Evolutionary conservation across 768 basidiomycete genomes (phyloP).

Genomic region (Glaciozyma martinii): DNA sequence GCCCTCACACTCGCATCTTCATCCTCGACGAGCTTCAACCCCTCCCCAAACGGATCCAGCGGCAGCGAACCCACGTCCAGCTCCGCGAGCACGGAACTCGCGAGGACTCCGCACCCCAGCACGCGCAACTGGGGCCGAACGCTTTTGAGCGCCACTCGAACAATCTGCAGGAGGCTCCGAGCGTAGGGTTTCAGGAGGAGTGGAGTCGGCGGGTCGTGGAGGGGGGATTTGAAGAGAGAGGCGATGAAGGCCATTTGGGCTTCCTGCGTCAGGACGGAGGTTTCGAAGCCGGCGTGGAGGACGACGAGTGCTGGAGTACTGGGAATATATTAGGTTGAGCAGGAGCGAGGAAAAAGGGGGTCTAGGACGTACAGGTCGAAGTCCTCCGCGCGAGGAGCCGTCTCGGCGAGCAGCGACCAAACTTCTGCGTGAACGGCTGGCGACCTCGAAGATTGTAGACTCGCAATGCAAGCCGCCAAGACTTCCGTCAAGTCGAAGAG

Average conservation of each 20-base stretch:
- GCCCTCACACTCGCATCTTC: not conserved
- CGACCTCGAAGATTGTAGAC: not conserved
- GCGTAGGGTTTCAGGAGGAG: not conserved
- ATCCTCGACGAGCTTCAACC: not conserved
- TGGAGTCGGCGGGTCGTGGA: too few species aligned
- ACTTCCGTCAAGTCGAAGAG: not conserved
- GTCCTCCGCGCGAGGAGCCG: not conserved
- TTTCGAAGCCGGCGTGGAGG: not conserved
- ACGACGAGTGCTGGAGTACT: not conserved
- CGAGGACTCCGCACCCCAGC: conserved; percentile 2
- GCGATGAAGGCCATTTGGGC: conserved; percentile 5
- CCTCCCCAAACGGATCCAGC: not conserved
- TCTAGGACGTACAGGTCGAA: not conserved
- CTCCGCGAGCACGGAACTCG: not conserved
- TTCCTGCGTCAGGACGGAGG: not conserved
- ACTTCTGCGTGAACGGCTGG: not conserved
- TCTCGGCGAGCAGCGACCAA: not conserved
- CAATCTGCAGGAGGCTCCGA: not conserved
- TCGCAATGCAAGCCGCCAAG: not conserved
- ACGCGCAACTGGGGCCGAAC: not conserved
- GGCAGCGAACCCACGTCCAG: not conserved
- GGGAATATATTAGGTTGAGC: not conserved
- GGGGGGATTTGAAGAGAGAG: conserved; percentile 1
- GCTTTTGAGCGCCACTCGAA: not conserved
- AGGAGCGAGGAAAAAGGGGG: too few species aligned